Evolutionary conservation across 306 rosid species (phyloP).

Genomic region (Casuarina cunninghamiana): DNA sequence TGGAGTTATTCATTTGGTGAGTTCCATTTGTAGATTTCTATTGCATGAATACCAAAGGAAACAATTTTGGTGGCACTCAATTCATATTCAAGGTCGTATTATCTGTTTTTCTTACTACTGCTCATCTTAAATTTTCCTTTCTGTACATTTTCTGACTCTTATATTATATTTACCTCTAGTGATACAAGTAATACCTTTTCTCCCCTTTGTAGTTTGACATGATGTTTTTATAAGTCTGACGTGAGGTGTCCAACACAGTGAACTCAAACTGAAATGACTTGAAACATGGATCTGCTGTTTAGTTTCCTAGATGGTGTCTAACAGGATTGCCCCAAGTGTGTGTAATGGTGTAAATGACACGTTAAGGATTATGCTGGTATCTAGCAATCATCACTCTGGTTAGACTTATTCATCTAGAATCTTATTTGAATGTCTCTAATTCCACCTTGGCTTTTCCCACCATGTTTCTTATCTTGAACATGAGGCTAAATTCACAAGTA

Average conservation of each 20-base stretch:
- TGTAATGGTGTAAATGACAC: background rate
- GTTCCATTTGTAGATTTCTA: too few relatives aligned
- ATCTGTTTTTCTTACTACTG: background rate
- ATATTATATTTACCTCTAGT: too few relatives aligned
- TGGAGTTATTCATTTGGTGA: too few relatives aligned
- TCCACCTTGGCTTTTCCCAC: background rate
- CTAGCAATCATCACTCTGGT: background rate
- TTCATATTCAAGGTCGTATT: background rate
- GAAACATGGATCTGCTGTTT: background rate
- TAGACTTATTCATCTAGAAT: background rate
- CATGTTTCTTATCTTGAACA: background rate
- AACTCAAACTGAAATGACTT: background rate
- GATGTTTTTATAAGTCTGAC: background rate
- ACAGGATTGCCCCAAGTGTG: background rate
- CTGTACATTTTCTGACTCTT: background rate
- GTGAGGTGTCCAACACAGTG: background rate
- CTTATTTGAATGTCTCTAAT: background rate
- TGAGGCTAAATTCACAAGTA: background rate
- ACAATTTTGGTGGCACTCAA: background rate
- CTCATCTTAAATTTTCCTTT: background rate
- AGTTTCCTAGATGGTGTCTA: background rate
- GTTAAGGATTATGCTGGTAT: background rate
- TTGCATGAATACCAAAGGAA: too few relatives aligned
- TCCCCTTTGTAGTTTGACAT: too few relatives aligned
- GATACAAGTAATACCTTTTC: too few relatives aligned